A percentile compares a stretch with the other conserved stretches of the same genome.
Evolutionary conservation across 495 filamentous ascomycete species (phyloP).

Genomic region (Hypomontagnella monticulosa): DNA sequence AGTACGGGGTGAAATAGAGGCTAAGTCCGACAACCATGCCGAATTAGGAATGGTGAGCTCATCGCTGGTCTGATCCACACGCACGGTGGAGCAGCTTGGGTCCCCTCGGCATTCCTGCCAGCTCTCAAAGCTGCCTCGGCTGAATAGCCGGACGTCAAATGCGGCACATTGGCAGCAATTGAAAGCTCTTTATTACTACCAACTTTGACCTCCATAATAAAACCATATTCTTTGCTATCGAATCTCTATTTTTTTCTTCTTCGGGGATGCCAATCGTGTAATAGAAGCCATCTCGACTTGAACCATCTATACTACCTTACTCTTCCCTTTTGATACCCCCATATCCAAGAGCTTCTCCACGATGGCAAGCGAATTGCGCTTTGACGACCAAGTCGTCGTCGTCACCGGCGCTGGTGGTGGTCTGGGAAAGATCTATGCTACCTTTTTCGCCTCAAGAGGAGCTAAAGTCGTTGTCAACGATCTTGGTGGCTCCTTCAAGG

Average conservation of each 20-base stretch:
- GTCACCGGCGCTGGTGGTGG: conserved; percentile 97
- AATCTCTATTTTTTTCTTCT: background rate
- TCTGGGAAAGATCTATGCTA: conserved; percentile 89
- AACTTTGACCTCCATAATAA: conserved; percentile 23
- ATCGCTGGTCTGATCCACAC: background rate
- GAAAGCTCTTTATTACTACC: conserved; percentile 30
- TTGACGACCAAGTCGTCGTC: conserved; percentile 95
- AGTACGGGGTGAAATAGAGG: conserved; percentile 1
- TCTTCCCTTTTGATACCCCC: conserved; percentile 25
- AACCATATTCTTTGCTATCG: conserved; percentile 14
- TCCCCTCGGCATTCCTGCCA: conserved; percentile 49
- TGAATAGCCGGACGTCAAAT: conserved; percentile 44
- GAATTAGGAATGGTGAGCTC: conserved; percentile 8
- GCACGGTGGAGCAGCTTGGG: conserved; percentile 16
- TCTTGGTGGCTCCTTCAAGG: conserved; percentile 91
- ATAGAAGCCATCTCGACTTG: conserved; percentile 9
- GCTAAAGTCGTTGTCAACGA: conserved; percentile 99
- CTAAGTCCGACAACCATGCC: conserved; percentile 17
- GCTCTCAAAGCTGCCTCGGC: conserved; percentile 47
- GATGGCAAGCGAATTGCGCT: conserved; percentile 84
- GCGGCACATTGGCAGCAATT: conserved; percentile 38
- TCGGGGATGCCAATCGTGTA: conserved; percentile 20
- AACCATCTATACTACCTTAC: conserved; percentile 12
- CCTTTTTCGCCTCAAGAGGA: conserved; percentile 90
- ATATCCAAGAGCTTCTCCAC: conserved; percentile 44